Base-by-base conservation (phyloP, 306 rosid genomes). In the Quercus wislizeni region DNA sequence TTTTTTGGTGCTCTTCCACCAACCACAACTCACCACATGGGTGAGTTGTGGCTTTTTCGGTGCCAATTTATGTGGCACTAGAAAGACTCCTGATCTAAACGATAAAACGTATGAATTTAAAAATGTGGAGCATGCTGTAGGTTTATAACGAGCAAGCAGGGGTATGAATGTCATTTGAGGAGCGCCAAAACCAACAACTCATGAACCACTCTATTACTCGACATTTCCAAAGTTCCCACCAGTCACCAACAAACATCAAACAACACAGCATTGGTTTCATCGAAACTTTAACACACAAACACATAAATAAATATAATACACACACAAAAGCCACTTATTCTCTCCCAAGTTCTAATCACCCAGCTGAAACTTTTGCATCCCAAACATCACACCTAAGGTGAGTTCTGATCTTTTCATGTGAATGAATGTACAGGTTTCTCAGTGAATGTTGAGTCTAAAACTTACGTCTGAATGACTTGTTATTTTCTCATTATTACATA, bases 261-360 rank as follows among this genome's bases (percentile, higher is more conserved):
- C 87, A 71, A 63, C 67, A 81, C 75, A 38, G 25, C 87, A 2
- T 83, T 35, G 87, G 54, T 76, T 75, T 79, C 83, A 83, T 83
- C 86, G 86, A 79, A 82, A 20, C 61, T 27, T 19, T 5, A 17
- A 20, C 74, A 5, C 17, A 64, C 54, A 55, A 30, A 1, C 46
- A 14, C 27, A 56, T 51, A 5, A 31, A 21, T 30, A 19, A 58
- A 55, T 18, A 12, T 23, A 74, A 15, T 17, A 4, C 25, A 58
- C 13, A 9, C 20, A 58, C 20, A 20, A 15, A 25, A 62, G 4
- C 13, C 33, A 4, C 0, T 27, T 20, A 6, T 68, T 38, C 6
- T 6, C 12, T 14, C 20, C n/a, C 33, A 57, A 23, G 18, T 15
- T 35, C 20, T 19, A 51, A 61, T 49, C 69, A 75, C 74, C 76